Evolutionary conservation across 2,329 filamentous ascomycete species (phyloP).

Genomic region (Penicillium rolfsii): DNA sequence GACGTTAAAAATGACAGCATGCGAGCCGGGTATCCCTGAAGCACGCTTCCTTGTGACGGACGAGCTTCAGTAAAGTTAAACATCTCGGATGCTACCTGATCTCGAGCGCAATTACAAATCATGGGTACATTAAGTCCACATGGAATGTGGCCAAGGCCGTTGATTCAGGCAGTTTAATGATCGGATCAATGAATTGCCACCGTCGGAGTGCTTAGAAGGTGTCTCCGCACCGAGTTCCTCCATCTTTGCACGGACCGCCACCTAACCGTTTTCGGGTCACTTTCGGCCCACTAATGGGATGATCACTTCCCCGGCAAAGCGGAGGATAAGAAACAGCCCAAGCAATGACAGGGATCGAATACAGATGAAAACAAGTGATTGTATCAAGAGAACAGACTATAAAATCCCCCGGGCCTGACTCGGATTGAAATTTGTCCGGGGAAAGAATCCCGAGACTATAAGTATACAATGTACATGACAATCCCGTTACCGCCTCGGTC

Average conservation of each 20-base stretch:
- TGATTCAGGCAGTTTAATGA: constrained; percentile 3
- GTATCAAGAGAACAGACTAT: no score
- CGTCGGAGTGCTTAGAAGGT: constrained; percentile 8
- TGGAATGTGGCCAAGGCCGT: not conserved
- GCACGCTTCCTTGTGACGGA: not conserved
- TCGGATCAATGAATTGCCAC: constrained; percentile 8
- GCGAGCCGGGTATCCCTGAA: no score
- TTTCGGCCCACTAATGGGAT: not conserved
- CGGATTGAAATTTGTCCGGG: no score
- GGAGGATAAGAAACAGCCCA: no score
- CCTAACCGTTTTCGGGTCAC: not conserved
- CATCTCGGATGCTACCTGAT: not conserved
- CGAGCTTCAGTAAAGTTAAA: not conserved
- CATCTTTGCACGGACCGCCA: constrained; percentile 7
- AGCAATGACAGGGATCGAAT: no score
- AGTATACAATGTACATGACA: no score
- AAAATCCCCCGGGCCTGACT: no score
- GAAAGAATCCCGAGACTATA: no score
- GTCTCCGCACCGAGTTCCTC: constrained; percentile 2
- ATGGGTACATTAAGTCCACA: not conserved
- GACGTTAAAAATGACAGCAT: no score
- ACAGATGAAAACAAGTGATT: no score
- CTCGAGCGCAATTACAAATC: constrained; percentile 1
- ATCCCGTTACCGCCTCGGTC: no score
- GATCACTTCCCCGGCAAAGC: no score